Base-by-base conservation (phyloP, 805 yeast genomes). In the Yamadazyma scolyti region DNA sequence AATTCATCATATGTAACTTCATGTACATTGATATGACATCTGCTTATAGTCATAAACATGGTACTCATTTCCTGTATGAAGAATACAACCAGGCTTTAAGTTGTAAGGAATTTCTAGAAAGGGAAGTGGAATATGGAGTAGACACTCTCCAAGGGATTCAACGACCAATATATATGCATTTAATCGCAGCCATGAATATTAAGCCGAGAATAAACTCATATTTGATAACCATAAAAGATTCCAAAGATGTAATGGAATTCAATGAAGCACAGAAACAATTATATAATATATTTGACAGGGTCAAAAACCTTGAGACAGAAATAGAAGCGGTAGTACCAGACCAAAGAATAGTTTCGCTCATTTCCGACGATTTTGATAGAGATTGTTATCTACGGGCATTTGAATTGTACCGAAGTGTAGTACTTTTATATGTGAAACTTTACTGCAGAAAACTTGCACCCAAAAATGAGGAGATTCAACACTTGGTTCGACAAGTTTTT, bases 101-200 rank as follows among this genome's bases (percentile, higher is more conserved):
- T 10, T 20, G 34, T 4, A 36, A 35, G 9, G 37, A 38, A 44
- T 35, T 42, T n/a, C 36, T 35, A 16, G n/a, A 14, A 9, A 26
- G 33, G 31, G 32, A 33, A 20, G 10, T 32, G 3, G 21, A n/a
- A 12, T 53, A 51, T 35, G 56, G 56, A 7, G 33, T 50, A 16
- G 58, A 53, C 29, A 48, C 56, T 7, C 36, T 46, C 11, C 58
- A 51, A 30, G 56, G 56, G 2, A 37, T 46, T 16, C 38, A 38
- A 14, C 52, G 47, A 24, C 41, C 47, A 5, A 25, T 49, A 3
- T 46, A 39, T 22, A 29, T 46, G 12, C 11, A 48, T 9, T 25
- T 51, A 9, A 49, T 42, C 11, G 54, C 46, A 14, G 32, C 47
- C n/a, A 23, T 32, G 5, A 31, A 31, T 14, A 16, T 23, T 7